phyloP scores from a whole-genome alignment of 768 basidiomycete species.

The Boletellus ananas region DNA sequence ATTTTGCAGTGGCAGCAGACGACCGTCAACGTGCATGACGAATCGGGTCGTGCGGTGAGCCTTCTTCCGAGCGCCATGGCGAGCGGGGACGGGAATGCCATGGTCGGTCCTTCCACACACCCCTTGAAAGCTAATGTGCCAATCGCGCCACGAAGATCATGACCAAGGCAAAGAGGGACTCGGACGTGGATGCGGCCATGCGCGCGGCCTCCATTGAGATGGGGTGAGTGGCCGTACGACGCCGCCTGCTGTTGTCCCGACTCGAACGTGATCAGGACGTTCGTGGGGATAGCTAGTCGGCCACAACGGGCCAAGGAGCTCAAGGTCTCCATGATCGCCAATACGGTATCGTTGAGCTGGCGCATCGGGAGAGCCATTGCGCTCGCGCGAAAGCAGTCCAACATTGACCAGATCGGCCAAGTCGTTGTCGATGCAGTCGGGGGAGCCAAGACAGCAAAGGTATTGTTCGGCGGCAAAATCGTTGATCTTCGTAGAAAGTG shows the following conservation, averaged over 20 bases:
- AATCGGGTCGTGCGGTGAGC: slow-evolving; percentile 22
- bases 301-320: slow-evolving; percentile 38
- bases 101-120: slow-evolving; percentile 17
- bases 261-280: slow-evolving; percentile 27
- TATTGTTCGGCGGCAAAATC: slow-evolving; percentile 59
- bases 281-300: slow-evolving; percentile 41
- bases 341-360: slow-evolving; percentile 60
- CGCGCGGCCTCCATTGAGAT: slow-evolving; percentile 49
- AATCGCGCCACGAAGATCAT: slow-evolving; percentile 31
- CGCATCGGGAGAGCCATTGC: slow-evolving; percentile 57
- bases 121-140: slow-evolving; percentile 1
- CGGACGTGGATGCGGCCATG: slow-evolving; percentile 42
- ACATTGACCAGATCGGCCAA: slow-evolving; percentile 36
- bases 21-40: slow-evolving; percentile 30
- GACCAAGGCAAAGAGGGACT: slow-evolving; percentile 41
- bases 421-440: slow-evolving; percentile 37
- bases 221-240: slow-evolving; percentile 32
- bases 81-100: slow-evolving; percentile 38
- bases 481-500: slow-evolving; percentile 42
- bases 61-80: slow-evolving; percentile 34
- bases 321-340: slow-evolving; percentile 41
- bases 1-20: slow-evolving; percentile 28
- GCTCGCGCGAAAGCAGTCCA: slow-evolving; percentile 45
- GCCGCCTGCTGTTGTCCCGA: neutral
- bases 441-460: slow-evolving; percentile 33